Base-by-base conservation (phyloP, 345 rosid species). In the Eutrema yunnanense region DNA sequence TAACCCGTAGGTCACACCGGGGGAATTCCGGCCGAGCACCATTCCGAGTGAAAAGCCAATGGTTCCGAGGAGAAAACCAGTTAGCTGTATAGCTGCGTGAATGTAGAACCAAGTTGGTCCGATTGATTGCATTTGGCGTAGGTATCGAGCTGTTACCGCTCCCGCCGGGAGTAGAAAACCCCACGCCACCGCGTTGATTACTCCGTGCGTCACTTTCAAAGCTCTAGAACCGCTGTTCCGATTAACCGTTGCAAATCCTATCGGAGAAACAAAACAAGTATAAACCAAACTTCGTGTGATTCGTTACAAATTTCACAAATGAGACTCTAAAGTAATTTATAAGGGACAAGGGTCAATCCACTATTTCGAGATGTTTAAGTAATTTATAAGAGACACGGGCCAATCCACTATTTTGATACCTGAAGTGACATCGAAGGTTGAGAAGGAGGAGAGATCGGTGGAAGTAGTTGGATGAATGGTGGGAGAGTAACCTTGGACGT, bases 401-500 rank as follows among this genome's bases (percentile, higher is more conserved):
- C 7, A 13, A 6, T 22, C 26, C 2, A 22, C 26, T 22, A 22
- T 22, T 22, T 22, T 22, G 26, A 22, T 47, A 60, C 96, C 98
- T 1, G 96, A 90, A 62, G 85, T 61, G 80, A 92, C 82, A 44
- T 95, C 87, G 16, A 95, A 73, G 22, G 98, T 92, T 43, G 96
- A 66, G 55, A 80, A 77, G 26, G 97, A 94, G 50, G 96, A 90
- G 49, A 95, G 90, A 56, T 92, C 98, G 2, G 73, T 88, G 6
- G 90, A 76, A 27, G 92, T 88, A 0, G 99, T 95, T 2, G 99
- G 98, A 56, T 95, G 99, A 80, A 92, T 92, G 13, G 99, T 85
- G 3, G 99, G 99, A 27, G 99, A 95, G 73, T 95, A 95, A 42
- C 97, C 99, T 78, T 95, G 99, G 9, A 92, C 98, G 10, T 95